Evolutionary conservation across 164 flowering plant species (phyloP).

Genomic region (Magnolia officinalis): DNA sequence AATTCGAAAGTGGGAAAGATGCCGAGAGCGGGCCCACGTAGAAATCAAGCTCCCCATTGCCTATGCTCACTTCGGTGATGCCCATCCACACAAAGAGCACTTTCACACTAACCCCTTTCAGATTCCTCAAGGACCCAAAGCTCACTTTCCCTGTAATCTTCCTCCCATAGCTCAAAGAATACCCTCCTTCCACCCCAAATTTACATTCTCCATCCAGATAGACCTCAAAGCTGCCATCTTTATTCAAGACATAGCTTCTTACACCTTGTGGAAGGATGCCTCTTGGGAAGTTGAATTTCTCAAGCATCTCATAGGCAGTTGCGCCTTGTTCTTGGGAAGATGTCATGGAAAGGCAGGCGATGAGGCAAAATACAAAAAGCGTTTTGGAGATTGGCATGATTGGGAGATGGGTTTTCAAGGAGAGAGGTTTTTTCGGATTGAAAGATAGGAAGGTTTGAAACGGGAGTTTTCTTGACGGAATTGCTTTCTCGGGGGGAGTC

Average conservation of each 20-base stretch:
- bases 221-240: slow-evolving; percentile 29
- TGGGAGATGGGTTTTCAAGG: slow-evolving; percentile 3
- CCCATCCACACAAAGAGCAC: slow-evolving; percentile 26
- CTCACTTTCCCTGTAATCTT: slow-evolving; percentile 25
- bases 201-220: slow-evolving; percentile 19
- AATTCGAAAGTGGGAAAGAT: slow-evolving; percentile 27
- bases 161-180: slow-evolving; percentile 19
- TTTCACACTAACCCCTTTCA: slow-evolving; percentile 33
- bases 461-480: not conserved
- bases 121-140: slow-evolving; percentile 24
- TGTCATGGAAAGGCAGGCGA: slow-evolving; percentile 1
- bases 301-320: slow-evolving; percentile 28
- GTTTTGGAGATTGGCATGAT: slow-evolving; percentile 2
- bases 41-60: slow-evolving; percentile 16
- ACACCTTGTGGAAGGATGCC: slow-evolving; percentile 35
- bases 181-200: slow-evolving; percentile 26
- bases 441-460: not conserved
- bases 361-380: slow-evolving; percentile 1
- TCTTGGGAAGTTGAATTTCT: slow-evolving; percentile 29
- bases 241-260: slow-evolving; percentile 18
- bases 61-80: slow-evolving; percentile 21
- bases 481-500: too few species aligned
- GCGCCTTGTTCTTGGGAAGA: slow-evolving; percentile 1
- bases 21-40: slow-evolving; percentile 28
- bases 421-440: not conserved